Percentiles rank a stretch among this genome's conserved stretches.
phyloP scores from a whole-genome alignment of 2,329 filamentous ascomycete genomes.

The Aureobasidium zeae region DNA sequence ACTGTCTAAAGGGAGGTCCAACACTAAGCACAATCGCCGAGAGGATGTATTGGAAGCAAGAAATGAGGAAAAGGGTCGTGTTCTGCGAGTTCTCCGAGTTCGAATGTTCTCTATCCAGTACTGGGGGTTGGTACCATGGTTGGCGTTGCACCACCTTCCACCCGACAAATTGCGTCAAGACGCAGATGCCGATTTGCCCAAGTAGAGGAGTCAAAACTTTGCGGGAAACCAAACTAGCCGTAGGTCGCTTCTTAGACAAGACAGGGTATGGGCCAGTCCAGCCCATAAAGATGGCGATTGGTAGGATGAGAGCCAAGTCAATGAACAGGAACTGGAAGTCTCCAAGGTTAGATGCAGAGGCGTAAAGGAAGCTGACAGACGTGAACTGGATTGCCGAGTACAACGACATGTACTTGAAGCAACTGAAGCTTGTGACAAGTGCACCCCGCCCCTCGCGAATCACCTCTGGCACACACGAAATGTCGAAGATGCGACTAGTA shows the following conservation, averaged over 20 bases:
- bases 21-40: slow-evolving; percentile 82
- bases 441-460: slow-evolving; percentile 90
- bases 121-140: slow-evolving; percentile 77
- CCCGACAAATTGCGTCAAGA: slow-evolving; percentile 64
- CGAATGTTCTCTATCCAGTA: slow-evolving; percentile 65
- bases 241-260: slow-evolving; percentile 77
- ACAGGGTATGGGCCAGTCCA: slow-evolving; percentile 79
- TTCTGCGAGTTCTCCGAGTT: slow-evolving; percentile 92
- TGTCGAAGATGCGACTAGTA: slow-evolving; percentile 90
- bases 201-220: slow-evolving; percentile 86
- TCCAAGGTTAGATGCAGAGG: slow-evolving; percentile 83
- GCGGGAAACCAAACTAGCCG: slow-evolving; percentile 79
- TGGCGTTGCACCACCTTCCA: slow-evolving; percentile 69
- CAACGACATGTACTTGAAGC: slow-evolving; percentile 99
- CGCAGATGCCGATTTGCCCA: slow-evolving; percentile 76
- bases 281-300: slow-evolving; percentile 97
- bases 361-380: slow-evolving; percentile 91
- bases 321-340: slow-evolving; percentile 99
- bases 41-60: slow-evolving; percentile 90
- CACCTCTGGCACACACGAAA: slow-evolving; percentile 85
- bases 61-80: slow-evolving; percentile 78
- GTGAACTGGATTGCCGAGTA: slow-evolving; percentile 99
- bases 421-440: slow-evolving; percentile 96
- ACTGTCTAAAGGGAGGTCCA: slow-evolving; percentile 81
- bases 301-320: slow-evolving; percentile 81